These are phyloP conservation scores for Suillus brevipes DNA, from an alignment of 768 basidiomycete genomes.

Conservation along the genomic window DNA sequence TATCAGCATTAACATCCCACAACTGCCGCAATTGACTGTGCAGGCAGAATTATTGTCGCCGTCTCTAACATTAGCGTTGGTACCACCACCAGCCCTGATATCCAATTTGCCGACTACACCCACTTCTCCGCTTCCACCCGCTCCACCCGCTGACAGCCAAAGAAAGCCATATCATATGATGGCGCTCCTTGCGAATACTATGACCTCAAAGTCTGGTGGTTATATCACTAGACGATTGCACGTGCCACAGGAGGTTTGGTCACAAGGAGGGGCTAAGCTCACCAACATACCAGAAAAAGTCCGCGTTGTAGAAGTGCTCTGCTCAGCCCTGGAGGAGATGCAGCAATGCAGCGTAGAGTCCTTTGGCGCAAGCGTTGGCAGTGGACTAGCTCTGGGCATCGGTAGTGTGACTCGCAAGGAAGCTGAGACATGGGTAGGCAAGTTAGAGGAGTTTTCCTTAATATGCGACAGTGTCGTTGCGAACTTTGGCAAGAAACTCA, in stretches of 20 bases:
- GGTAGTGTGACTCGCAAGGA: constrained; percentile 76
- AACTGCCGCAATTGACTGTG: constrained; percentile 49
- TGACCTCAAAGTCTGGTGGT: constrained; percentile 78
- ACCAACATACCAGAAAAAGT: constrained; percentile 82
- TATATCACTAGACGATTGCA: constrained; percentile 85
- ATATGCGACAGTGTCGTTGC: constrained; percentile 80
- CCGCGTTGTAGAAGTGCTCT: constrained; percentile 77
- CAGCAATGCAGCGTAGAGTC: constrained; percentile 68
- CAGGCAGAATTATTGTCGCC: constrained; percentile 52
- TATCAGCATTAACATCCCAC: constrained; percentile 42
- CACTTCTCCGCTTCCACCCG: constrained; percentile 73
- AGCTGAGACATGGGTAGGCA: constrained; percentile 74
- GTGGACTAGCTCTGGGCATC: constrained; percentile 71
- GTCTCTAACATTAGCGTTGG: constrained; percentile 36
- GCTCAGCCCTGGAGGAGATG: constrained; percentile 77
- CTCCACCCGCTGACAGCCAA: constrained; percentile 68
- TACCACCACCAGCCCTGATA: constrained; percentile 47
- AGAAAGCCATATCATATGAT: constrained; percentile 92
- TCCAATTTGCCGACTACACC: constrained; percentile 71
- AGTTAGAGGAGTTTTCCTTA: constrained; percentile 77
- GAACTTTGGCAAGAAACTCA: constrained; percentile 85
- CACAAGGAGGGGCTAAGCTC: constrained; percentile 85
- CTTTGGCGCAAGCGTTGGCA: constrained; percentile 79
- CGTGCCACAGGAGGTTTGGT: constrained; percentile 90
- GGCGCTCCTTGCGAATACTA: constrained; percentile 74